Evolutionary conservation across 352 stramenopile species (phyloP).

Genomic region (Phytophthora foliorum): DNA sequence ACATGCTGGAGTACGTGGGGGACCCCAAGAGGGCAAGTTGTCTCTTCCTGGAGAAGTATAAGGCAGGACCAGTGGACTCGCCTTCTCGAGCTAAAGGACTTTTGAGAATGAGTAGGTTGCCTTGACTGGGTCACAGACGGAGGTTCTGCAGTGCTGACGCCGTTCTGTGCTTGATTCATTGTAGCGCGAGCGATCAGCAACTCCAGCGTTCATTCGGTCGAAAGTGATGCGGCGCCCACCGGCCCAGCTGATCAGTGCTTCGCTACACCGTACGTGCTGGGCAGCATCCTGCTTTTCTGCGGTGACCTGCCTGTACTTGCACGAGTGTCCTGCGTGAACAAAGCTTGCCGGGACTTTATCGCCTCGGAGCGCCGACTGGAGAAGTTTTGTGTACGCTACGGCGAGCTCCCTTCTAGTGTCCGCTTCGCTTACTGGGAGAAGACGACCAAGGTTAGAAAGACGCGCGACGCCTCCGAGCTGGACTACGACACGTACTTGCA

Average conservation of each 20-base stretch:
- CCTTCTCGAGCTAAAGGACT: slow-evolving; percentile 44
- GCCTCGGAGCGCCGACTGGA: slow-evolving; percentile 69
- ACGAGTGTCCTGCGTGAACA: slow-evolving; percentile 65
- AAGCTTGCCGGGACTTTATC: slow-evolving; percentile 67
- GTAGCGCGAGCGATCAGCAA: slow-evolving; percentile 40
- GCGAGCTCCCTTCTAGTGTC: slow-evolving; percentile 57
- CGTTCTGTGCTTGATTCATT: slow-evolving; percentile 3
- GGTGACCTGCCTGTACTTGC: slow-evolving; percentile 62
- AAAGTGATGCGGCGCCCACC: slow-evolving; percentile 16
- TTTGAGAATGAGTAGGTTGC: slow-evolving; percentile 60
- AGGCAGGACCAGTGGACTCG: slow-evolving; percentile 25
- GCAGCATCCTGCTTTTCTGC: slow-evolving; percentile 79
- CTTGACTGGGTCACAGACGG: neutral
- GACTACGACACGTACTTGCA: slow-evolving; percentile 90
- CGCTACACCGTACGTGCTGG: slow-evolving; percentile 69
- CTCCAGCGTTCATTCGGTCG: slow-evolving; percentile 33
- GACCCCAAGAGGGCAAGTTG: slow-evolving; percentile 51
- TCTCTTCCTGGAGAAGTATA: slow-evolving; percentile 73
- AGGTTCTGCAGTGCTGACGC: slow-evolving; percentile 5
- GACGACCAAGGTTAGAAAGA: slow-evolving; percentile 44
- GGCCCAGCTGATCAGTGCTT: slow-evolving; percentile 56
- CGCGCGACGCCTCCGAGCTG: slow-evolving; percentile 62
- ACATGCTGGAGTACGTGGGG: slow-evolving; percentile 59
- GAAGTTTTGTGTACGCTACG: slow-evolving; percentile 88
- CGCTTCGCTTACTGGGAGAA: slow-evolving; percentile 87